Base-by-base conservation (phyloP, 2,329 filamentous ascomycete genomes). In the Tolypocladium sp. region DNA sequence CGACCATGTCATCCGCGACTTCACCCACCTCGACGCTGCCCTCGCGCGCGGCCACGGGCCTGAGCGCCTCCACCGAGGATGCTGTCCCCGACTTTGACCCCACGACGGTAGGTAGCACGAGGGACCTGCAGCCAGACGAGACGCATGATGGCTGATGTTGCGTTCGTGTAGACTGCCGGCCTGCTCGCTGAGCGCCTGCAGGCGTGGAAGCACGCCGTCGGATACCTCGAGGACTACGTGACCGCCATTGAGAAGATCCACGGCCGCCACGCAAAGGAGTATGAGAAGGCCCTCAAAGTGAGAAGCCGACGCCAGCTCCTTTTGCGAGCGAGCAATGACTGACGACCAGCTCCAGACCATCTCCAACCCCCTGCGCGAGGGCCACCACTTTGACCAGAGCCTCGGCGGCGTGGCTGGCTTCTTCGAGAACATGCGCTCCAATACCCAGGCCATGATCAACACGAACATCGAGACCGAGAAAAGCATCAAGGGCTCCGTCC, bases 141-240 rank as follows among this genome's bases (percentile, higher is more conserved):
- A 8, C 12, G 27, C 33, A 22, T 3, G 7, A 15, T 51, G 41
- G 30, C 59, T 58, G 22, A 58, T 30, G n/a, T 12, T 5, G 20
- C 55, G 25, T 2, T 46, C 15, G 30, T 57, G 25, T 64, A 91
- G 87, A 90, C 89, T 27, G 86, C 88, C n/a, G 87, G 83, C 46
- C 82, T 97, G 56, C 87, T 99, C 63, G 82, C 88, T 58, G 91
- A 97, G 78, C 86, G 94, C 64, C 81, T 99, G 62, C 89, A 90
- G 68, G 94, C 94, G 54, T 99, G 92, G 92, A 97, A 97, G 74
- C 93, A 97, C 73, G 91, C 92, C 62, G 90, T 92, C 63, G 90
- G 82, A 59, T 93, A 96, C 70, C 82, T 99, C 55, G 92, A 97
- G 75, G 91, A 96, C 57, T 99, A 97, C 73, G 82, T 97, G 68